Evolutionary conservation across 257 asterid genomes (phyloP), one percentile per base, ranked within the genome.

Genomic region (Rauvolfia tetraphylla): DNA sequence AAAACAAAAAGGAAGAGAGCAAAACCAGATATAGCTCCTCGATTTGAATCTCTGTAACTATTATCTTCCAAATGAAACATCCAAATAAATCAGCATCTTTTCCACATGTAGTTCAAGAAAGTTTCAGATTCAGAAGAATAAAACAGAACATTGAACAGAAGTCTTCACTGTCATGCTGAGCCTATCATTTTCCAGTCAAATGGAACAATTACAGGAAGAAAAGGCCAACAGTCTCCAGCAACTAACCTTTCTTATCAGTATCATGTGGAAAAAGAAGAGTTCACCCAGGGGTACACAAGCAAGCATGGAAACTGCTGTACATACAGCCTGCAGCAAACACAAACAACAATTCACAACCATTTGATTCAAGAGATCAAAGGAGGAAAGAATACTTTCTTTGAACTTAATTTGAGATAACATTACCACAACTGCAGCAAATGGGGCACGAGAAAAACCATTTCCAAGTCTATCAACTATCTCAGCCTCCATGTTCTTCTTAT

Each of bases 391-490:
- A 53, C 63, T 62, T 69, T 67, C 31, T 53, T 48, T 67, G 31
- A 29, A 17, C 29, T 53, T 27, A 14, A 71, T 27, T 29, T 44
- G 78, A 61, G 68, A 77, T 57, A 70, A 68, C 67, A 71, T 87
- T 90, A 95, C 99, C 99, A 93, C 99, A 78, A 95, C 99, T 84
- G 97, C 83, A 44, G 96, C 97, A 84, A 91, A 93, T 38, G 99
- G 98, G 82, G 97, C 97, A 65, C 92, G 93, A 66, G 99, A 91
- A 87, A 95, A 95, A 82, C 97, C 98, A 83, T 95, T 93, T 82
- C 98, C 99, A 62, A 95, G 90, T 82, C 90, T 89, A 81, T 93
- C 92, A 48, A 95, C 91, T 85, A 95, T 95, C 81, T 87, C 93
- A 76, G 93, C 92, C 85, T 89, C 96, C 97, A 93, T 90, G 54